Base-by-base conservation (phyloP, 139 green algal species). In the Chlamydomonas schloesseri region DNA sequence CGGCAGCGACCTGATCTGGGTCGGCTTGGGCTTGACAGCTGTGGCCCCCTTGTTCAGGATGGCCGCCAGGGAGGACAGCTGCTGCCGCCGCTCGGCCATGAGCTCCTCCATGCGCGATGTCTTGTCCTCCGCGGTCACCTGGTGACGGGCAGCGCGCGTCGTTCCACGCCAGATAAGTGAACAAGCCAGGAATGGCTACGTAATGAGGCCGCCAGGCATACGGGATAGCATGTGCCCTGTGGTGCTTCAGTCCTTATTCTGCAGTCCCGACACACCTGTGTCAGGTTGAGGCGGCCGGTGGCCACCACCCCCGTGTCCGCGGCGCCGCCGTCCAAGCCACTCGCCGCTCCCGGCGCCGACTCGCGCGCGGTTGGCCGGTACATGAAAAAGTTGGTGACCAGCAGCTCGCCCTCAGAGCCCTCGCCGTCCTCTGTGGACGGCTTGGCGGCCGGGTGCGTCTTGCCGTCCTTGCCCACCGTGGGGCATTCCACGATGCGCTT, bases 221-320 rank as follows among this genome's bases (percentile, higher is more conserved):
- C n/a, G n/a, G n/a, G n/a, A n/a, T n/a, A n/a, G n/a, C n/a, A n/a
- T n/a, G n/a, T n/a, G n/a, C n/a, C n/a, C n/a, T n/a, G n/a, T n/a
- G n/a, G n/a, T n/a, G n/a, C n/a, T n/a, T n/a, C n/a, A n/a, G n/a
- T n/a, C n/a, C n/a, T n/a, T n/a, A n/a, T n/a, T n/a, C n/a, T n/a
- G n/a, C n/a, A n/a, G n/a, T n/a, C n/a, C n/a, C n/a, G n/a, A 50
- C 42, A 50, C 20, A 84, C 78, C 64, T 50, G 29, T 2, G 78
- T 84, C 64, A 84, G 64, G 78, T 74, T 84, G 33, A 84, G 78
- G 37, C 78, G 78, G n/a, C 78, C 78, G 31, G 64, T 74, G 17
- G 78, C 78, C 42, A 84, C n/a, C 11, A 42, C 76, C 2, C 33
- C 76, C 60, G 36, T 46, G 42, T 73, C 58, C 6, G 24, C 71